Base-by-base conservation (phyloP, 371 early-diverging fungal species). In the Mortierella sp. region DNA sequence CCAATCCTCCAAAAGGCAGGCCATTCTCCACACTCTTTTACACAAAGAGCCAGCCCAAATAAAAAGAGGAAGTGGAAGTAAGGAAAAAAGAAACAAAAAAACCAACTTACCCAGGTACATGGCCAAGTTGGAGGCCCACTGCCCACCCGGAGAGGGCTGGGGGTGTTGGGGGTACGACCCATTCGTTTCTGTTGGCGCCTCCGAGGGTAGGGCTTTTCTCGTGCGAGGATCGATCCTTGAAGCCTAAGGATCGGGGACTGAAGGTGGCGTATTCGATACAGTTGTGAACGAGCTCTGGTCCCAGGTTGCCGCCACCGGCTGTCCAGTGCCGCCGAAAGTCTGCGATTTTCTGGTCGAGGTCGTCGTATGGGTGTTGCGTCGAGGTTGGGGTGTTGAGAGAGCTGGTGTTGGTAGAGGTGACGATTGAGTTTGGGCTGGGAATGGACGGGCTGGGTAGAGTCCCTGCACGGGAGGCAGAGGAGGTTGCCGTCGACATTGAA, bases 401-500 rank as follows among this genome's bases (percentile, higher is more conserved):
- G 45, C 77, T 77, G 43, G 77, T 52, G 61, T 70, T 77, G 71
- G 81, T 70, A 24, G 76, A 75, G 40, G 77, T 66, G 24, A 65
- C 63, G 61, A 74, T 77, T 22, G 82, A 81, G 66, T 64, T 81
- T 47, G 82, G 82, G 68, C 82, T 81, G n/a, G 82, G 82, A 69
- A 81, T 74, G 45, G 82, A 77, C 24, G 82, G 77, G 53, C 82
- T 81, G 26, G 82, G 82, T 16, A 74, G 55, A 50, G 76, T 69
- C 47, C 72, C 37, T 67, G 71, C 79, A 41, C 71, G 71, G 70
- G 24, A 50, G 48, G 63, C 71, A 68, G 77, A 73, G 43, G 67
- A 67, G 37, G 74, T 70, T 53, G 74, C 73, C 64, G 77, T 81
- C 64, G 77, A 70, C 74, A 77, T 77, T 31, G 55, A 55, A 26